Evolutionary conservation across 495 filamentous ascomycete genomes (phyloP).

Genomic region (Xylaria flabelliformis): DNA sequence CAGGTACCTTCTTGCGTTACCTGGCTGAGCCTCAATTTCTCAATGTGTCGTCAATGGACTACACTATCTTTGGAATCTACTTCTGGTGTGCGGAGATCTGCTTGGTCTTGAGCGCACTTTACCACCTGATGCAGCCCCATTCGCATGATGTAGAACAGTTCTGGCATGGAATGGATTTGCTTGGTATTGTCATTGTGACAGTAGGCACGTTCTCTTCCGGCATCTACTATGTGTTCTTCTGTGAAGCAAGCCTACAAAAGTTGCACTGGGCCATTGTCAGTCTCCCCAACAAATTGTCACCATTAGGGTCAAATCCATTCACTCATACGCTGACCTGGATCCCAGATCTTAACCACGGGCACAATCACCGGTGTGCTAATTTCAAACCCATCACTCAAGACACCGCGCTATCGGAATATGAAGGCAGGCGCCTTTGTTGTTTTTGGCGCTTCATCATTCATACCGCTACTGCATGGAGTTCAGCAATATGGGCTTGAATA

Average conservation of each 20-base stretch:
- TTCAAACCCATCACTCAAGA: conserved; percentile 69
- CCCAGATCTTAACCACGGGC: conserved; percentile 70
- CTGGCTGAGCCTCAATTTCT: conserved; percentile 10
- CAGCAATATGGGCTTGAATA: conserved; percentile 48
- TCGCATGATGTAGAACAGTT: conserved; percentile 35
- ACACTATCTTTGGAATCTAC: conserved; percentile 6
- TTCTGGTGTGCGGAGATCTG: conserved; percentile 14
- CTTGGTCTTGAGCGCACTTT: conserved; percentile 13
- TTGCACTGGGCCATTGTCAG: conserved; percentile 75
- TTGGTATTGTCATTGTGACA: conserved; percentile 78
- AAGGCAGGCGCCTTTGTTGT: conserved; percentile 79
- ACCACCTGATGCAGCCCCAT: conserved; percentile 5
- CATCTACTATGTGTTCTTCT: conserved; percentile 77
- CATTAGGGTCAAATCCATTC: background rate
- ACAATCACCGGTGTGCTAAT: conserved; percentile 67
- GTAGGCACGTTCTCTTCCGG: conserved; percentile 75
- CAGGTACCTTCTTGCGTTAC: conserved; percentile 19
- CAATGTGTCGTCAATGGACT: conserved; percentile 1
- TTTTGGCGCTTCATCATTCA: conserved; percentile 75
- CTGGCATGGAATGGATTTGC: conserved; percentile 77
- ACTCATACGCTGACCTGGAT: conserved; percentile 7
- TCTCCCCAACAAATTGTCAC: background rate
- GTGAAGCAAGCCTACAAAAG: conserved; percentile 60
- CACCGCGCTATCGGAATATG: conserved; percentile 72
- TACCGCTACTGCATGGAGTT: conserved; percentile 60